phyloP scores from a whole-genome alignment of 495 filamentous ascomycete species.

The Penicillium bovifimosum region DNA sequence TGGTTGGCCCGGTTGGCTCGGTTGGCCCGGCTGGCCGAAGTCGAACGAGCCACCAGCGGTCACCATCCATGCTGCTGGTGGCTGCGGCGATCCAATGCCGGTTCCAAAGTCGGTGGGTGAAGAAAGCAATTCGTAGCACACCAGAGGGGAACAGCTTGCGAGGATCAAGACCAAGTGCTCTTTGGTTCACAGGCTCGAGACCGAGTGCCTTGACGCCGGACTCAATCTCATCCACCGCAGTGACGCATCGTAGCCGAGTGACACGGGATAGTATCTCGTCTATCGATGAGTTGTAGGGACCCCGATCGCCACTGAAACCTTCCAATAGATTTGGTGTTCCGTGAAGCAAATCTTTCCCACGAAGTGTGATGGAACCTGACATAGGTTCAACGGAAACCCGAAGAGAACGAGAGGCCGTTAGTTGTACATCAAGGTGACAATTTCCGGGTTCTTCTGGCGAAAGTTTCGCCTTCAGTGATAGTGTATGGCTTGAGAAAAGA shows the following conservation, averaged over 20 bases:
- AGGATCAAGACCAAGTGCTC: constrained; percentile 49
- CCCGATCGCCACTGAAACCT: constrained; percentile 34
- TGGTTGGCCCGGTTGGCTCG: constrained; percentile 13
- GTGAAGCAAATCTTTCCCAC: constrained; percentile 25
- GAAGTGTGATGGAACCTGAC: constrained; percentile 39
- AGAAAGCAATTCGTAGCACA: constrained; percentile 55
- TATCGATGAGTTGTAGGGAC: constrained; percentile 41
- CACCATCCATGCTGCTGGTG: constrained; percentile 64
- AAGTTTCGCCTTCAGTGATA: constrained; percentile 49
- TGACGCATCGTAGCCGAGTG: constrained; percentile 51
- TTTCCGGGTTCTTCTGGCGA: constrained; percentile 57
- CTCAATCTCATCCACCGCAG: constrained; percentile 58
- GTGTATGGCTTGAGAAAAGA: constrained; percentile 51
- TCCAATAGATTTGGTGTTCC: constrained; percentile 43
- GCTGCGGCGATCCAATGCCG: constrained; percentile 63
- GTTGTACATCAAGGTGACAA: constrained; percentile 60
- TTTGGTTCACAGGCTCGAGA: constrained; percentile 54
- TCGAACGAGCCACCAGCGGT: constrained; percentile 71
- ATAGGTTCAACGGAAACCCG: constrained; percentile 64
- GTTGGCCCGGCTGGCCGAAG: constrained; percentile 28
- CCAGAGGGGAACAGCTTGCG: constrained; percentile 58
- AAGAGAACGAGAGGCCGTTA: constrained; percentile 52
- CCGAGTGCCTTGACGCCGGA: constrained; percentile 54
- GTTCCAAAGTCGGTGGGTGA: constrained; percentile 57
- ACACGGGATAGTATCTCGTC: constrained; percentile 50